A percentile compares a stretch with the other conserved stretches of the same genome.
Evolutionary conservation across 768 basidiomycete species (phyloP).

Genomic region (Hypsizygus marmoreus): DNA sequence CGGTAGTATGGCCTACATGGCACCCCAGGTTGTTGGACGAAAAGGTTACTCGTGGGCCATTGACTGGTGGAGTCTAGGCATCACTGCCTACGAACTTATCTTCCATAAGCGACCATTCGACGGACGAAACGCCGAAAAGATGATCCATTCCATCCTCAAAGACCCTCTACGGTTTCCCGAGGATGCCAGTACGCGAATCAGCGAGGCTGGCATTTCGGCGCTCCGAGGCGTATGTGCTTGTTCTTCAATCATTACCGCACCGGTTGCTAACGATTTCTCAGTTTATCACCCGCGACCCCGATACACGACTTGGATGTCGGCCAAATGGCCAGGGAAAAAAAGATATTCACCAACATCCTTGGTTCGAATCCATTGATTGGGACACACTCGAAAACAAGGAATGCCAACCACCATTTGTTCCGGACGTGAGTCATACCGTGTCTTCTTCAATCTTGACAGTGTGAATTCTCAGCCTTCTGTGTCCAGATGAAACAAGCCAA

Average conservation of each 20-base stretch:
- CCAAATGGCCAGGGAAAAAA: constrained; percentile 68
- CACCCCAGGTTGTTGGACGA: constrained; percentile 90
- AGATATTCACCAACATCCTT: constrained; percentile 80
- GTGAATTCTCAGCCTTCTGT: constrained; percentile 7
- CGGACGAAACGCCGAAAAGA: constrained; percentile 84
- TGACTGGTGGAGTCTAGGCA: constrained; percentile 96
- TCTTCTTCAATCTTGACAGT: constrained; percentile 3
- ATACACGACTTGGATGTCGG: constrained; percentile 79
- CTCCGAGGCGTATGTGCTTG: constrained; percentile 60
- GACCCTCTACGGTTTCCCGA: constrained; percentile 82
- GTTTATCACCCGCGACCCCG: constrained; percentile 85
- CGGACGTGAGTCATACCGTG: constrained; percentile 68
- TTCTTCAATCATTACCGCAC: constrained; percentile 12
- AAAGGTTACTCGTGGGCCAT: constrained; percentile 92
- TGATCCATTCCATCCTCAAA: constrained; percentile 84
- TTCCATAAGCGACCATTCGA: constrained; percentile 86
- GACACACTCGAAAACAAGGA: constrained; percentile 69
- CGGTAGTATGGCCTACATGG: constrained; percentile 99
- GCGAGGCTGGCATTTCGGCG: constrained; percentile 64
- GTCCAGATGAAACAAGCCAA: constrained; percentile 92
- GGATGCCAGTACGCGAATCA: constrained; percentile 59
- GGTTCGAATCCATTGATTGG: constrained; percentile 88
- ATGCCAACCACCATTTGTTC: constrained; percentile 80
- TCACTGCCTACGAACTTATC: constrained; percentile 89
- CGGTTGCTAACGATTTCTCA: constrained; percentile 33